phyloP scores from a whole-genome alignment of 768 basidiomycete genomes.

The Arthromyces matolae region DNA sequence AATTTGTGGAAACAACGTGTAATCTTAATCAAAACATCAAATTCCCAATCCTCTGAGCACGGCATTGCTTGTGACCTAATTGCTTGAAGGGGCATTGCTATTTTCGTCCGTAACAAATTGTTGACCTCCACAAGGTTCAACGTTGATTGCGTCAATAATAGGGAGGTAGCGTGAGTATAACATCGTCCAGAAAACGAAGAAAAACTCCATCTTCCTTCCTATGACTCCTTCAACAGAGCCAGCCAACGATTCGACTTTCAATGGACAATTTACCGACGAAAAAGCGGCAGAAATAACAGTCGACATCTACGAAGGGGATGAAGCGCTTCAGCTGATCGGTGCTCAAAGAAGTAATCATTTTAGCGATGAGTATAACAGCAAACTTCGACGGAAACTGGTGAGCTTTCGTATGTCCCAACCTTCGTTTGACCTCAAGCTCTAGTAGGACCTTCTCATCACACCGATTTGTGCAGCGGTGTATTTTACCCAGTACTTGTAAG shows the following conservation, averaged over 20 bases:
- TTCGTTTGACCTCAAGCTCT: no score
- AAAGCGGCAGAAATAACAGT: conserved; percentile 27
- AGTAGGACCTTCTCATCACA: conserved; percentile 48
- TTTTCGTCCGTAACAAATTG: no score
- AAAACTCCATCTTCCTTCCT: not conserved
- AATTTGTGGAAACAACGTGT: conserved; percentile 12
- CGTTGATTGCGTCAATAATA: no score
- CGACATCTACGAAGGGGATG: conserved; percentile 47
- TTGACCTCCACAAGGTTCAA: no score
- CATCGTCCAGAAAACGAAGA: no score
- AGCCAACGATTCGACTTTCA: no score
- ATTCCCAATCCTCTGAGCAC: not conserved
- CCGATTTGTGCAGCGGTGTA: conserved; percentile 62
- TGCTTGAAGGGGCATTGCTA: no score
- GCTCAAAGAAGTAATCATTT: conserved; percentile 46
- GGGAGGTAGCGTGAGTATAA: no score
- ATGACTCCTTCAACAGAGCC: conserved; percentile 6
- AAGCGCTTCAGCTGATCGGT: conserved; percentile 59
- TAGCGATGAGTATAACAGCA: conserved; percentile 57
- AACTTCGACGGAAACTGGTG: conserved; percentile 57
- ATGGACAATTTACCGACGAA: conserved; percentile 32
- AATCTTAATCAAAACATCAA: conserved; percentile 8
- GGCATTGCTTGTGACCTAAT: not conserved
- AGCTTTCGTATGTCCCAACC: conserved; percentile 7
- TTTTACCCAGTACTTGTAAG: conserved; percentile 64